Percentiles rank a stretch among this genome's conserved stretches.
Conservation (phyloP, 2,329 filamentous ascomycete genomes). For the Xylaria sp. region DNA sequence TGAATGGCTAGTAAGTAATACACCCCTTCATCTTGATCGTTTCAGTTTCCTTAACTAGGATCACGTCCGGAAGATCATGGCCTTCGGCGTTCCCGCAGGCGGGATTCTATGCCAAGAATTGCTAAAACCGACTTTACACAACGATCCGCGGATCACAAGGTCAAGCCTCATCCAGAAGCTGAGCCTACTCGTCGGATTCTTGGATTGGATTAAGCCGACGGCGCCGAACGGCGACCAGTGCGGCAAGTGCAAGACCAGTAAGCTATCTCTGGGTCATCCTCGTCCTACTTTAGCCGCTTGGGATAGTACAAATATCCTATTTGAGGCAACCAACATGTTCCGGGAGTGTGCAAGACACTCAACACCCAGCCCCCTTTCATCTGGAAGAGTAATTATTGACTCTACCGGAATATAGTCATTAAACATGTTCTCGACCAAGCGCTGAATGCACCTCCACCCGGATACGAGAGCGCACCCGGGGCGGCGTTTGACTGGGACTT, state of each 20-base stretch:
- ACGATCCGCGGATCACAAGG: conserved; percentile 54
- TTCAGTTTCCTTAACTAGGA: neutral
- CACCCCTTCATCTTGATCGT: neutral
- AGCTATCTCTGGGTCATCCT: neutral
- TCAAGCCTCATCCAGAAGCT: conserved; percentile 64
- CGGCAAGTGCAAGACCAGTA: conserved; percentile 54
- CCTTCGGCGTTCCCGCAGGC: conserved; percentile 60
- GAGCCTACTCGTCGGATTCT: conserved; percentile 62
- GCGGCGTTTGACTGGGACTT: conserved; percentile 52
- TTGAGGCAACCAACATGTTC: neutral
- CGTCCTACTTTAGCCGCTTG: neutral
- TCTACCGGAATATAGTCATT: conserved; percentile 53
- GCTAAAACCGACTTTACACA: conserved; percentile 55
- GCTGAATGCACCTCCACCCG: conserved; percentile 54
- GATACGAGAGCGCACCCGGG: conserved; percentile 32
- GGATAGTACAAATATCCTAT: neutral
- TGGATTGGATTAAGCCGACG: conserved; percentile 62
- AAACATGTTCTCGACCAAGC: conserved; percentile 62
- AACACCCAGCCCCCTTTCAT: neutral
- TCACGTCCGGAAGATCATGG: conserved; percentile 56
- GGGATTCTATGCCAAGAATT: conserved; percentile 64
- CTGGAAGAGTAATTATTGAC: neutral
- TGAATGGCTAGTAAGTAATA: conserved; percentile 60
- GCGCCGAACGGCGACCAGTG: conserved; percentile 63
- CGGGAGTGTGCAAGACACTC: neutral